These are phyloP conservation scores for Rhododendron mucronatum DNA, from an alignment of 148 eudicot species.

Conservation along the genomic window DNA sequence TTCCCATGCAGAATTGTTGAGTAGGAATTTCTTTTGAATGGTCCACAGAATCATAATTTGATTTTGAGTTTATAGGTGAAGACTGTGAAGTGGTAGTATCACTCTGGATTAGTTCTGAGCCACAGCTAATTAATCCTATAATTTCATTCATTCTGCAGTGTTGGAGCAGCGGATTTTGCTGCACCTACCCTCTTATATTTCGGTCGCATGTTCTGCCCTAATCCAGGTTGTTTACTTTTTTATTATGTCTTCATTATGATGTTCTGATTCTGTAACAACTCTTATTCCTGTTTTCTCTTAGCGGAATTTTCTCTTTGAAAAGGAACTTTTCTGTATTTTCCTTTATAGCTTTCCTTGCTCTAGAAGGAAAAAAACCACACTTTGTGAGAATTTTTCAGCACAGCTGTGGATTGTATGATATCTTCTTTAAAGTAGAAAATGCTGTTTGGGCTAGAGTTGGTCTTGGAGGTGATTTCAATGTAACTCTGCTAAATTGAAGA, in stretches of 20 bases:
- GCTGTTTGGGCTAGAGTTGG: neutral
- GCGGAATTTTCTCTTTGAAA: neutral
- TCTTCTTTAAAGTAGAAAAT: neutral
- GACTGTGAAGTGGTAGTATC: neutral
- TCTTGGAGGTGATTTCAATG: neutral
- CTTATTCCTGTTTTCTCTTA: neutral
- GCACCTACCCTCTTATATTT: conserved; percentile 90
- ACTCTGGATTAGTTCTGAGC: neutral
- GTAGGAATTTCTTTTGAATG: neutral
- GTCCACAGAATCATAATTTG: neutral
- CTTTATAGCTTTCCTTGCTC: neutral
- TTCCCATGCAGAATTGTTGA: neutral
- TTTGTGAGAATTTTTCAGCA: too few species aligned
- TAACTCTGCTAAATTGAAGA: neutral
- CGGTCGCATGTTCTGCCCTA: conserved; percentile 35
- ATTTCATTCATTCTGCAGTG: conserved; percentile 41
- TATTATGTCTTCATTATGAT: neutral
- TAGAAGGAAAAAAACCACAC: neutral
- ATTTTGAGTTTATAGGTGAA: neutral
- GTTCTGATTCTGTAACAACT: neutral
- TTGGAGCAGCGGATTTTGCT: conserved; percentile 92
- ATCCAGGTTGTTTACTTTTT: neutral
- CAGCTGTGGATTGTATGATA: neutral
- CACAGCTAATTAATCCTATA: neutral
- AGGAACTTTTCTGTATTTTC: neutral